phyloP scores from a whole-genome alignment of 2,329 filamentous ascomycete genomes.

The Cladosporium sp. region DNA sequence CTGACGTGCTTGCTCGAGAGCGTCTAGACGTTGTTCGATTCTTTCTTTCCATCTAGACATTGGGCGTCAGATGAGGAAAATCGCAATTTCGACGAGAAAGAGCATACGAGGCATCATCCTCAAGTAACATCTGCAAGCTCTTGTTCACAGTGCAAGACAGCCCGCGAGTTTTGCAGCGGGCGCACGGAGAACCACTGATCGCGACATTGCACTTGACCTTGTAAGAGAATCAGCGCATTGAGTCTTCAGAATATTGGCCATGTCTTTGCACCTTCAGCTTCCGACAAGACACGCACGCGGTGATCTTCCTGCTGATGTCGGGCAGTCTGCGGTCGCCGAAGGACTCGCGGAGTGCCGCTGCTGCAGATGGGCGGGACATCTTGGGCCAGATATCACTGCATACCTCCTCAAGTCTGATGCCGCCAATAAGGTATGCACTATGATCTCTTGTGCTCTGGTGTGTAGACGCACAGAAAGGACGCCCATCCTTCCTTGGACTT shows the following conservation, averaged over 20 bases:
- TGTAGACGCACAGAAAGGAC: background rate
- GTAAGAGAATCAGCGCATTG: background rate
- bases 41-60: conserved; percentile 2
- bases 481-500: background rate
- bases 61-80: background rate
- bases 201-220: conserved; percentile 45
- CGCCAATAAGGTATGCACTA: background rate
- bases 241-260: background rate
- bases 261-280: conserved; percentile 37
- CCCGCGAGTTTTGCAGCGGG: conserved; percentile 43
- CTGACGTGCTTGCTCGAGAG: conserved; percentile 2
- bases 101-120: conserved; percentile 38
- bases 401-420: background rate
- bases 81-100: background rate
- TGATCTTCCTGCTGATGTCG: conserved; percentile 35
- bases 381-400: background rate
- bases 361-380: conserved; percentile 4
- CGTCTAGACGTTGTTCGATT: background rate
- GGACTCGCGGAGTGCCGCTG: background rate
- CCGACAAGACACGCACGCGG: conserved; percentile 43
- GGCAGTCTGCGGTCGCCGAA: conserved; percentile 22
- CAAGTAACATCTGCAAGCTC: conserved; percentile 45
- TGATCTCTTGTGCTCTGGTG: background rate
- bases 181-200: conserved; percentile 41
- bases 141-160: conserved; percentile 45